These are phyloP conservation scores for Xenosphaeropsis pyriputrescens DNA, from an alignment of 2,329 filamentous ascomycete species.

Conservation along the genomic window DNA sequence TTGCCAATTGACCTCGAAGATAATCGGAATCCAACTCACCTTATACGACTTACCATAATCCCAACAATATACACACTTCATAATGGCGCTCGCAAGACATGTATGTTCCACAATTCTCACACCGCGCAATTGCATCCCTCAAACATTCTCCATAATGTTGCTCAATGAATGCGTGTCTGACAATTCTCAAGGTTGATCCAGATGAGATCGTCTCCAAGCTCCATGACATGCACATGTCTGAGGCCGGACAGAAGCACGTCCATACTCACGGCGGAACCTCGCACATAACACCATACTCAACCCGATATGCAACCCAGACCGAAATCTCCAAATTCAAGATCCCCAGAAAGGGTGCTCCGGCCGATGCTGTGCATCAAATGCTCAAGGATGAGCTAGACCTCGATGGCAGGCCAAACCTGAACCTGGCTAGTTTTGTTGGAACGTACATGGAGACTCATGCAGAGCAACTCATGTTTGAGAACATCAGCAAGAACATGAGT, in stretches of 20 bases:
- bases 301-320: constrained; percentile 34
- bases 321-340: constrained; percentile 46
- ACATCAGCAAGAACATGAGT: constrained; percentile 57
- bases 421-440: constrained; percentile 55
- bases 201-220: constrained; percentile 39
- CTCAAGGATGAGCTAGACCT: constrained; percentile 48
- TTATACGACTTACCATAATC: no score
- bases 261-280: constrained; percentile 26
- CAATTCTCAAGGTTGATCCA: constrained; percentile 28
- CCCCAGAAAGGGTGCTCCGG: constrained; percentile 38
- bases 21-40: no score
- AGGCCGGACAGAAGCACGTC: constrained; percentile 18
- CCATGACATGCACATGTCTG: constrained; percentile 25
- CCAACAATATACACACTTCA: no score
- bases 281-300: constrained; percentile 42
- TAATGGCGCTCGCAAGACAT: no score
- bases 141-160: no score
- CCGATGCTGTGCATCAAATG: constrained; percentile 51
- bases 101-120: no score
- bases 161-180: no score
- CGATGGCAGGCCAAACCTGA: constrained; percentile 52
- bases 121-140: no score
- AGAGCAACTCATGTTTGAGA: constrained; percentile 49
- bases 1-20: no score
- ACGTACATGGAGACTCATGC: constrained; percentile 60